Conservation (phyloP, 768 basidiomycete species). For the Pulveroboletus sp. region DNA sequence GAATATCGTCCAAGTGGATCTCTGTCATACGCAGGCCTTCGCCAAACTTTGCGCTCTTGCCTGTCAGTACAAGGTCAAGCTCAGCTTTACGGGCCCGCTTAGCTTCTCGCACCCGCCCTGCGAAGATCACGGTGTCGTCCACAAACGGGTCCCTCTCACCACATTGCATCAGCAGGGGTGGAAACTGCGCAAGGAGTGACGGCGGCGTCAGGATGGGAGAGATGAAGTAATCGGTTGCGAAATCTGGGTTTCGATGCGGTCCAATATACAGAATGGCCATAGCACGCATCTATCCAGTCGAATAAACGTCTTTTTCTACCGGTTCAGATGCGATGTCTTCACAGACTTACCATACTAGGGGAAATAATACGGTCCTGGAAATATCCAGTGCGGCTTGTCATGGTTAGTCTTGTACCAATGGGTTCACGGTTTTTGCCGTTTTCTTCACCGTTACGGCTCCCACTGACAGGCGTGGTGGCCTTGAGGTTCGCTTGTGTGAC, state of each 20-base stretch:
- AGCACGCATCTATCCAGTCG: slow-evolving; percentile 85
- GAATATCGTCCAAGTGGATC: slow-evolving; percentile 25
- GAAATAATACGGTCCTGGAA: slow-evolving; percentile 93
- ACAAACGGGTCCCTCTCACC: slow-evolving; percentile 96
- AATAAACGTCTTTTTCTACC: slow-evolving; percentile 6
- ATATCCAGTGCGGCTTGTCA: slow-evolving; percentile 92
- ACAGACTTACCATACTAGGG: slow-evolving; percentile 82
- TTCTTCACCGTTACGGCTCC: slow-evolving; percentile 25
- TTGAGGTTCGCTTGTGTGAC: slow-evolving; percentile 47
- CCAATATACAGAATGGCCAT: slow-evolving; percentile 99
- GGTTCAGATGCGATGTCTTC: slow-evolving; percentile 4
- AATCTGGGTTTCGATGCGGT: slow-evolving; percentile 89
- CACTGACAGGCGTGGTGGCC: slow-evolving; percentile 36
- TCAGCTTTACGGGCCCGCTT: slow-evolving; percentile 79
- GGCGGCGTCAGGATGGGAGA: slow-evolving; percentile 90
- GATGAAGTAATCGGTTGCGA: slow-evolving; percentile 91
- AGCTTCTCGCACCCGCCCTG: slow-evolving; percentile 90
- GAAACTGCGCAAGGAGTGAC: slow-evolving; percentile 84
- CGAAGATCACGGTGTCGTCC: slow-evolving; percentile 96
- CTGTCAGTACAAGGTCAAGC: slow-evolving; percentile 54
- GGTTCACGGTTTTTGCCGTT: slow-evolving; percentile 44
- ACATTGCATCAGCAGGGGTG: slow-evolving; percentile 88
- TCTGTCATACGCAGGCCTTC: slow-evolving; percentile 61
- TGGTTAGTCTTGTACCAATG: slow-evolving; percentile 85
- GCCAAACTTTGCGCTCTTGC: slow-evolving; percentile 60